Evolutionary conservation across 441 rosid species (phyloP).

Genomic region (Croton setiger): DNA sequence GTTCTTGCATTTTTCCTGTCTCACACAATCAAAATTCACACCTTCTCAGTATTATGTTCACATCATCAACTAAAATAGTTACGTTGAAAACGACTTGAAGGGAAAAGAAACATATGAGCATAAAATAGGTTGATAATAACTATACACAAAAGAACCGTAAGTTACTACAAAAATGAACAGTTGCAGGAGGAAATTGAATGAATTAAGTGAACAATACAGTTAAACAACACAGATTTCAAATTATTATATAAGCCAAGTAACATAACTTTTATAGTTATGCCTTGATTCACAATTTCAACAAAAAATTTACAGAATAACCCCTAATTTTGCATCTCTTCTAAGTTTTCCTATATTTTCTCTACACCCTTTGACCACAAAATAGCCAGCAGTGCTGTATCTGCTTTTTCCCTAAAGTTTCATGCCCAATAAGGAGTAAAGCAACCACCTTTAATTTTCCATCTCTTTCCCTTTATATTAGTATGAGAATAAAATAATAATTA

Average conservation of each 20-base stretch:
- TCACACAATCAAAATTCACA: constrained; percentile 9
- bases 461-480: not conserved
- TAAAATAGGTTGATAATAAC: not conserved
- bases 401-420: not conserved
- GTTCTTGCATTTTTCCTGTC: constrained; percentile 72
- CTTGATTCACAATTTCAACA: not conserved
- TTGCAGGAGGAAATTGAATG: not conserved
- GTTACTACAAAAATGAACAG: not conserved
- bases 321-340: not conserved
- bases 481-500: not conserved
- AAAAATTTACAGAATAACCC: not conserved
- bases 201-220: too few relatives aligned
- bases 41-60: constrained; percentile 9
- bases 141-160: not conserved
- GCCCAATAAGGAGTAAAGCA: not conserved
- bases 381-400: not conserved
- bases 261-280: not conserved
- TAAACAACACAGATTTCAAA: not conserved
- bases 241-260: not conserved
- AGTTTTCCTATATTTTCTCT: not conserved
- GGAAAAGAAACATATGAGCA: not conserved
- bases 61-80: not conserved
- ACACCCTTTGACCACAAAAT: constrained; percentile 2
- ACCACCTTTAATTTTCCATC: not conserved
- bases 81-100: not conserved